Conservation (phyloP, 306 rosid species). For the Ceratonia siliqua region DNA sequence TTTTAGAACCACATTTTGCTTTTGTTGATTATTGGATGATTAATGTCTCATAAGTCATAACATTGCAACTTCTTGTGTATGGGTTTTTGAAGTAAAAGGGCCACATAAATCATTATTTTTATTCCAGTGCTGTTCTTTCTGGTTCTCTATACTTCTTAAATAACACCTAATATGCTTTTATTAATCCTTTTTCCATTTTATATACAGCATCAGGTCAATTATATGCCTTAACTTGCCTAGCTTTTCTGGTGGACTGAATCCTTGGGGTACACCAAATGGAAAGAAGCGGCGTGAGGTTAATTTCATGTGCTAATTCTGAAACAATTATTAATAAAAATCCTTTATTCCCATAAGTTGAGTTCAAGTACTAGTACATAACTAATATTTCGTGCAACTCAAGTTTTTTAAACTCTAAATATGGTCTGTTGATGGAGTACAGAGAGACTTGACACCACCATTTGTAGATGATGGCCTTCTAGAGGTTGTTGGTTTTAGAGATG, state of each 20-base stretch:
- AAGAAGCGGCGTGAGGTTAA: slow-evolving; percentile 54
- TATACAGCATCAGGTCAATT: slow-evolving; percentile 84
- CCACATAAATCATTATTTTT: slow-evolving; percentile 2
- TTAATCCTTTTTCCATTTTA: slow-evolving; percentile 26
- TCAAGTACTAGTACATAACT: background rate
- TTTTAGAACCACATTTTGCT: slow-evolving; percentile 3
- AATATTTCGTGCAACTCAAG: background rate
- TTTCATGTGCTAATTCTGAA: slow-evolving; percentile 21
- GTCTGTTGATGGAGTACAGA: slow-evolving; percentile 48
- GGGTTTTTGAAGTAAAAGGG: slow-evolving; percentile 4
- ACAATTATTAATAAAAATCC: background rate
- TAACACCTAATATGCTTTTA: slow-evolving; percentile 24
- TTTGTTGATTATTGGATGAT: slow-evolving; percentile 14
- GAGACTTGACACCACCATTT: slow-evolving; percentile 75
- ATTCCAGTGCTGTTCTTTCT: slow-evolving; percentile 11
- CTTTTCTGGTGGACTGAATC: slow-evolving; percentile 96
- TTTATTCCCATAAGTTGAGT: background rate
- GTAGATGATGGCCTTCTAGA: slow-evolving; percentile 92
- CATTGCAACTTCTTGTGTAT: slow-evolving; percentile 13
- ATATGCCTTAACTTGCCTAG: slow-evolving; percentile 95
- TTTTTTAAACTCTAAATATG: slow-evolving; percentile 25
- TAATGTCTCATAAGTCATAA: background rate
- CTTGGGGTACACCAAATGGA: slow-evolving; percentile 85
- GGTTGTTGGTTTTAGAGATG: slow-evolving; percentile 92
- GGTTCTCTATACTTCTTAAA: slow-evolving; percentile 12